phyloP scores from a whole-genome alignment of 345 rosid species.

The Cardiospermum halicacabum region DNA sequence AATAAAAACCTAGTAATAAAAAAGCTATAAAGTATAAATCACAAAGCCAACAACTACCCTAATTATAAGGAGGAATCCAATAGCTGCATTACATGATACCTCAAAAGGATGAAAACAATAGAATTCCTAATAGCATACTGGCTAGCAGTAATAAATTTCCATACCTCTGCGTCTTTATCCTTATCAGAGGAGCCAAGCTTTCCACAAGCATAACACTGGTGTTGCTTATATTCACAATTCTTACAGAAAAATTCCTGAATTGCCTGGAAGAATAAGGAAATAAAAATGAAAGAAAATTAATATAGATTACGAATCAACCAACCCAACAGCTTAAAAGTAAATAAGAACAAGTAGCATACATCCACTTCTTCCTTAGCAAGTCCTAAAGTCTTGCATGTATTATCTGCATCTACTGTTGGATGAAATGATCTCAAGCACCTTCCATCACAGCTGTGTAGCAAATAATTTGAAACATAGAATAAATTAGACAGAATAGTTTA shows the following conservation, averaged over 20 bases:
- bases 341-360: slow-evolving; percentile 35
- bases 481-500: slow-evolving; percentile 9
- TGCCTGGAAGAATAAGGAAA: slow-evolving; percentile 40
- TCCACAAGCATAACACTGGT: slow-evolving; percentile 84
- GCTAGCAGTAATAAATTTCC: background rate
- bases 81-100: too few species aligned
- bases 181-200: slow-evolving; percentile 76
- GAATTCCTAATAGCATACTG: background rate
- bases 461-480: slow-evolving; percentile 19
- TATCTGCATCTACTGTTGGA: slow-evolving; percentile 55
- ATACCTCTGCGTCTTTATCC: slow-evolving; percentile 66
- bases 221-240: slow-evolving; percentile 69
- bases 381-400: slow-evolving; percentile 70
- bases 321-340: slow-evolving; percentile 4
- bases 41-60: too few species aligned
- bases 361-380: slow-evolving; percentile 51
- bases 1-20: background rate
- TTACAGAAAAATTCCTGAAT: slow-evolving; percentile 51
- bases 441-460: slow-evolving; percentile 72
- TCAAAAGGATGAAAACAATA: background rate
- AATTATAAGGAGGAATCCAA: too few species aligned
- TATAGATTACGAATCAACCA: slow-evolving; percentile 14
- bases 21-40: too few species aligned
- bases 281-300: slow-evolving; percentile 10
- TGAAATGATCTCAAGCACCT: slow-evolving; percentile 92